These are phyloP conservation scores for Coffea canephora DNA, from an alignment of 257 asterid genomes.

Conservation along the genomic window DNA sequence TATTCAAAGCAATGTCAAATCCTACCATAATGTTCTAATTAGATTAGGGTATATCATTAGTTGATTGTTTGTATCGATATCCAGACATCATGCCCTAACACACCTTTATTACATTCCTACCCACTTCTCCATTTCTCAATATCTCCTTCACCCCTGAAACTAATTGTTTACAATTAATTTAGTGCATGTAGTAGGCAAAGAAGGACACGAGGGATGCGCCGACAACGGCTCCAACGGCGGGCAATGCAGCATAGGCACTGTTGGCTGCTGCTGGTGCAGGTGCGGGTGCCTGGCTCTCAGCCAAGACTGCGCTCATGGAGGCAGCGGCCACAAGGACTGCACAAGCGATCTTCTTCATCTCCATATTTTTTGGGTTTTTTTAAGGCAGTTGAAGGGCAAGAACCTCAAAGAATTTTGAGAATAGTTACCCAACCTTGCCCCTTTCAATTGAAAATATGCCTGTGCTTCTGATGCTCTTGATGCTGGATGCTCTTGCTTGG, in stretches of 20 bases:
- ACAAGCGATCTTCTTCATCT: conserved; percentile 46
- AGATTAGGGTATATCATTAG: no score
- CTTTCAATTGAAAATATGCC: not conserved
- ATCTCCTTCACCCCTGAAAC: not conserved
- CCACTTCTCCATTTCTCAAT: not conserved
- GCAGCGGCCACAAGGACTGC: conserved; percentile 31
- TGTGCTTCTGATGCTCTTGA: conserved; percentile 4
- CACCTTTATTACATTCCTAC: not conserved
- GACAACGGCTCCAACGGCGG: conserved; percentile 41
- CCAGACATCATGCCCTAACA: not conserved
- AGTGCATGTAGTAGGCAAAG: conserved; percentile 42
- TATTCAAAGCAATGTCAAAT: no score
- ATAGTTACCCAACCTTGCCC: conserved; percentile 19
- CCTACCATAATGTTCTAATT: no score
- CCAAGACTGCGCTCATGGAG: conserved; percentile 38
- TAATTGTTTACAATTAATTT: not conserved
- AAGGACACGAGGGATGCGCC: conserved; percentile 50
- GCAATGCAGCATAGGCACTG: conserved; percentile 32
- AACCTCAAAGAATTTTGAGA: conserved; percentile 12
- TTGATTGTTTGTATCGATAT: not conserved
- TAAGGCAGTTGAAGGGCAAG: conserved; percentile 14
- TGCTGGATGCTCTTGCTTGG: not conserved
- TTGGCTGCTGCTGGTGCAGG: conserved; percentile 12
- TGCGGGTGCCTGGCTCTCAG: conserved; percentile 25
- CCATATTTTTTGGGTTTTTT: conserved; percentile 17